Evolutionary conservation across 805 yeast species (phyloP), one percentile per base, ranked within the genome.

Genomic region (Jamesozyma rosinii): DNA sequence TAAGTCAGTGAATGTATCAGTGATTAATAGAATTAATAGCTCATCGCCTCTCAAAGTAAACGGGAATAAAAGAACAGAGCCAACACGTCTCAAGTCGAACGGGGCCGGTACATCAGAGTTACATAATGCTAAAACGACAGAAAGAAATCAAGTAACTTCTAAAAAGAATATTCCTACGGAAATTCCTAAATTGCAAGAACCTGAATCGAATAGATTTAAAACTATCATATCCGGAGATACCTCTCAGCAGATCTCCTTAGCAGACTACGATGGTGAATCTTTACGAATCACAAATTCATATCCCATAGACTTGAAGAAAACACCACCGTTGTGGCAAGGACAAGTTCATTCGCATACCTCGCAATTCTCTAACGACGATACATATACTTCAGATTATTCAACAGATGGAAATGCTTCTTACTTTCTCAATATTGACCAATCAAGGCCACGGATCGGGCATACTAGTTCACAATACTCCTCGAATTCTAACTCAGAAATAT

Each of bases 281-380:
- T 26, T 40, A 15, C 24, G 29, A 1, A n/a, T 32, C 13, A 19
- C 45, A 27, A 38, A 45, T 17, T 35, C 51, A 13, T 36, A 48
- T 3, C 42, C 46, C 22, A 42, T 45, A 32, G 58, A 50, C 31
- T 32, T 31, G 5, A 48, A 45, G 26, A 53, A 47, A 40, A 39
- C 51, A 2, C 43, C 49, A 11, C 31, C 42, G 6, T 37, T 46
- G 18, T 22, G 46, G 46, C 54, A 57, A 47, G 44, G 64, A 24
- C 60, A 81, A 40, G 80, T 81, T 3, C 65, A 68, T 0, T 77
- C 83, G 1, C 67, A 70, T 33, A 55, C 76, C 1, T 77, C 82
- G 0, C 71, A 75, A 19, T 63, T 71, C n/a, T 72, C 77, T 0
- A 68, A 61, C 39, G 59, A 64, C 38, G 59, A 64, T 35, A 72